Evolutionary conservation across 2,329 filamentous ascomycete species (phyloP), one percentile per base, ranked within the genome.

Genomic region (Emergomyces africanus): DNA sequence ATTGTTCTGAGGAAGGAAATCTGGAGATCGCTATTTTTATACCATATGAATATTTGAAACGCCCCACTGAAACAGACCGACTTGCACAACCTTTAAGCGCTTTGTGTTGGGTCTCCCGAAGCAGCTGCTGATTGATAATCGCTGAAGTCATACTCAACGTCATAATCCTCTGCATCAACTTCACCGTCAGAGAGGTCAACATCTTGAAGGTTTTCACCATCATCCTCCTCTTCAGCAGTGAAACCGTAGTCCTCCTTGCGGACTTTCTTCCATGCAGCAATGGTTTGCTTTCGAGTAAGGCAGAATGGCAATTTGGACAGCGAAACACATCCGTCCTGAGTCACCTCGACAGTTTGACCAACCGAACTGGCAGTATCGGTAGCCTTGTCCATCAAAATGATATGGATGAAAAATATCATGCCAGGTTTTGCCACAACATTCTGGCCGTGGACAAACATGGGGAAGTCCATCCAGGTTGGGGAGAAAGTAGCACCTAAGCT

Each of bases 361-460:
- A 71, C 62, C 5, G 69, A 71, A 44, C 67, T 71, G n/a, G 67
- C 69, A 12, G 69, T 71, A 60, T 71, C 68, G 23, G 69, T 71
- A 12, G 64, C 68, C 61, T 66, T 70, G 53, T 71, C 69, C 69
- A 71, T 71, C 28, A 71, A 63, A 57, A 71, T 71, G 41, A 71
- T 71, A 60, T 71, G 69, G 39, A 71, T 70, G 57, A 71, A 71
- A 59, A 69, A 71, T 3, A 71, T 66, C 69, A 71, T 71, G 5
- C 67, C 67, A 25, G 57, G 49, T 62, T 67, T 59, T 10, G 64
- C 67, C 42, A 64, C 54, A n/a, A 64, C 62, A 20, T 60, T 57
- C 42, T 64, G 62, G 18, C 63, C 63, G 54, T 59, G 46, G 8
- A 63, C 62, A 56, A 64, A 64, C 63, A 64, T 64, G 1, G 63